phyloP scores from a whole-genome alignment of 2,329 filamentous ascomycete genomes.

The Sporothrix brunneoviolacea region DNA sequence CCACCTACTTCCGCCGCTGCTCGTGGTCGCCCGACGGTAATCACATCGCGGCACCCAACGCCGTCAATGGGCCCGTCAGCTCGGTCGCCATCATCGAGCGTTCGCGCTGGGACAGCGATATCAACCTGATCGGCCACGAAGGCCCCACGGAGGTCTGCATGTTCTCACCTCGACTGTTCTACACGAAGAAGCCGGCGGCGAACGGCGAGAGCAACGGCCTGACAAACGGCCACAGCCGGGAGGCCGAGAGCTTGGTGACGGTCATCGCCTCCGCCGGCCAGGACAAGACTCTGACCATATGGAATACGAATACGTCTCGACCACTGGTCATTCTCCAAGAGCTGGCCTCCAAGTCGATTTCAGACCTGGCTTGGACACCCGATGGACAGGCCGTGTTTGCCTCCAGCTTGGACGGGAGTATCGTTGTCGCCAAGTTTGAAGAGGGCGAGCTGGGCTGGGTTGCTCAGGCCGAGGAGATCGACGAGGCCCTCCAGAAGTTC shows the following conservation, averaged over 20 bases:
- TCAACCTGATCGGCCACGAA: conserved; percentile 95
- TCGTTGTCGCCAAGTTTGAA: conserved; percentile 75
- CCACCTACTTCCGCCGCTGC: conserved; percentile 92
- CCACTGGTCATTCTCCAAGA: conserved; percentile 89
- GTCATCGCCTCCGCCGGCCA: conserved; percentile 96
- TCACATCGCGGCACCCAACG: conserved; percentile 94
- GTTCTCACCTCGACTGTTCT: conserved; percentile 88
- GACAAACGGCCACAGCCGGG: conserved; percentile 27
- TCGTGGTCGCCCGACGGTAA: conserved; percentile 98
- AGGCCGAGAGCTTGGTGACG: conserved; percentile 55
- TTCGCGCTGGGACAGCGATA: conserved; percentile 89
- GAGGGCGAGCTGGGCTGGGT: conserved; percentile 85
- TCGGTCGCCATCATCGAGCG: conserved; percentile 94
- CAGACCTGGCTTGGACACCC: conserved; percentile 88
- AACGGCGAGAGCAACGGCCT: conserved; percentile 44
- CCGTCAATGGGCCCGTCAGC: conserved; percentile 93
- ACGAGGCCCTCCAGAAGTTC: conserved; percentile 87
- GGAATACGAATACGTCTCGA: conserved; percentile 93
- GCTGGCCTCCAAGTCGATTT: conserved; percentile 82
- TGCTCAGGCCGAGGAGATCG: conserved; percentile 78
- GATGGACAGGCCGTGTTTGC: conserved; percentile 83
- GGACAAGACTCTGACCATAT: conserved; percentile 92
- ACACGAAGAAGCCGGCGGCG: conserved; percentile 58
- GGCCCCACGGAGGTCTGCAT: conserved; percentile 95
- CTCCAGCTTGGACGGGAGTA: conserved; percentile 82